Evolutionary conservation across 2,329 filamentous ascomycete genomes (phyloP).

Genomic region (Fusarium albosuccineum): DNA sequence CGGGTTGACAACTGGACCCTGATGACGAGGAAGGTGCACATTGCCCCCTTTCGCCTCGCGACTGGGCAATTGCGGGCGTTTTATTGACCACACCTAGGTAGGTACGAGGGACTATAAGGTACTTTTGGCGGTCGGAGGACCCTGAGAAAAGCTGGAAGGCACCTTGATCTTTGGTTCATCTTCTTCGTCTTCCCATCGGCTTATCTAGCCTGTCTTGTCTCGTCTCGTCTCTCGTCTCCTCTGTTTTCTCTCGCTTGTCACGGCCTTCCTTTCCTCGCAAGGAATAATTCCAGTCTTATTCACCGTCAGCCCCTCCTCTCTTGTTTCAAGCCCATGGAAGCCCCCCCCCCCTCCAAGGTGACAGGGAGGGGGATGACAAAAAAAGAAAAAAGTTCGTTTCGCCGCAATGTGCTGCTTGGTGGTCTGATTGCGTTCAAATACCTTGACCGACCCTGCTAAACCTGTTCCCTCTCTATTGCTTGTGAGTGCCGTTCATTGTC

Average conservation of each 20-base stretch:
- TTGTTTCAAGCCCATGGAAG: slow-evolving; percentile 1
- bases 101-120: too few species aligned
- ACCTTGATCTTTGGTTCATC: background rate
- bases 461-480: background rate
- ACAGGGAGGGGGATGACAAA: too few species aligned
- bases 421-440: slow-evolving; percentile 14
- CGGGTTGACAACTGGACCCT: slow-evolving; percentile 32
- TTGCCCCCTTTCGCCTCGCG: too few species aligned
- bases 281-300: background rate
- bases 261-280: background rate
- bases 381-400: background rate
- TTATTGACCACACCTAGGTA: background rate
- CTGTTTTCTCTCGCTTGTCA: background rate
- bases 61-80: background rate
- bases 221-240: background rate
- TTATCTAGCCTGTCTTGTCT: too few species aligned
- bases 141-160: background rate
- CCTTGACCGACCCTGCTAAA: background rate
- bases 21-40: slow-evolving; percentile 30
- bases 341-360: too few species aligned
- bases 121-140: too few species aligned
- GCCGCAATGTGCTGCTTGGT: slow-evolving; percentile 27
- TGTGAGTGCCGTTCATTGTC: background rate
- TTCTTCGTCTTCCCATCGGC: too few species aligned
- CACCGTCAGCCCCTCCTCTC: slow-evolving; percentile 1